phyloP scores from a whole-genome alignment of 2,329 filamentous ascomycete species.

The Chrysoporthe cubensis region DNA sequence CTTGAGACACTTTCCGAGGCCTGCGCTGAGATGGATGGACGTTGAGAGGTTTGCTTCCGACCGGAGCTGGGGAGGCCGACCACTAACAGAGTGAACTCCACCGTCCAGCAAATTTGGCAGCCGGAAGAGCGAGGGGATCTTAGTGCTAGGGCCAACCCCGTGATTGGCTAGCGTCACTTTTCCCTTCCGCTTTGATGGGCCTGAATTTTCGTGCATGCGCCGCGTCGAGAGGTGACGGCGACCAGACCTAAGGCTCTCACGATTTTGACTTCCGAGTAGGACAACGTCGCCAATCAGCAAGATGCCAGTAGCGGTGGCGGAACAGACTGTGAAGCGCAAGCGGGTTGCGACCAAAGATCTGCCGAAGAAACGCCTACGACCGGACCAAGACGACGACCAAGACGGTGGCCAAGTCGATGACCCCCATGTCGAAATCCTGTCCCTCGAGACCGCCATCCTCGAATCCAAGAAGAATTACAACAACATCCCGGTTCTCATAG shows the following conservation, averaged over 20 bases:
- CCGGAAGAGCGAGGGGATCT: neutral
- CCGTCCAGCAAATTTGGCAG: constrained; percentile 6
- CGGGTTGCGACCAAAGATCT: constrained; percentile 47
- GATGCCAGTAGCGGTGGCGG: constrained; percentile 36
- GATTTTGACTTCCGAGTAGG: neutral
- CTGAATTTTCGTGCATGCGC: constrained; percentile 7
- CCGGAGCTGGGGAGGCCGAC: neutral
- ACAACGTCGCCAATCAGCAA: constrained; percentile 12
- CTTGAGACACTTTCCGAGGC: constrained; percentile 28
- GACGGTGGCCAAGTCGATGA: constrained; percentile 55
- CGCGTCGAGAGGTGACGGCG: neutral
- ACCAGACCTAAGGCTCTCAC: neutral
- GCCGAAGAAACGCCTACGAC: constrained; percentile 56
- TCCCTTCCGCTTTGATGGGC: neutral
- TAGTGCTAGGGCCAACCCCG: neutral
- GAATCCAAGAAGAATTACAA: constrained; percentile 92
- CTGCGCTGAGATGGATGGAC: constrained; percentile 18
- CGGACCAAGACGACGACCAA: constrained; percentile 48
- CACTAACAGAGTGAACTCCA: constrained; percentile 7
- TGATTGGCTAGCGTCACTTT: constrained; percentile 19
- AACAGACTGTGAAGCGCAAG: constrained; percentile 55
- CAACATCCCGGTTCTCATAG: constrained; percentile 77
- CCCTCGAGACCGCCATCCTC: constrained; percentile 79
- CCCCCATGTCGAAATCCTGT: constrained; percentile 67
- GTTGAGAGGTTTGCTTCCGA: constrained; percentile 25